Conservation (phyloP, 1,139 yeast species). For the Sugiyamaella xylanicola region DNA sequence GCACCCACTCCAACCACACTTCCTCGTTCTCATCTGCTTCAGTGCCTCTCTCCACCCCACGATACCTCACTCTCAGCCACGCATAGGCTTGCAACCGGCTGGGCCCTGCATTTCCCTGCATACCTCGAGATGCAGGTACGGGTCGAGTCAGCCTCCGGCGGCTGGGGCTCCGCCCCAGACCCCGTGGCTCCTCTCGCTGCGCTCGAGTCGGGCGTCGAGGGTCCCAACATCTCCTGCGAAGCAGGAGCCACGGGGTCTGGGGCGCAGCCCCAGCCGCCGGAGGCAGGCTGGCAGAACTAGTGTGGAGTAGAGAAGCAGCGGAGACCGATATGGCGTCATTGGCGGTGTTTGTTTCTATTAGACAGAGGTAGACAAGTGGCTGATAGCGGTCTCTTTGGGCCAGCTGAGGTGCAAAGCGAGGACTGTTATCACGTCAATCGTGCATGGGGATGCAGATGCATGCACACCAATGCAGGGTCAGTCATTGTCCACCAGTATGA, state of each 20-base stretch:
- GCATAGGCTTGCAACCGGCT: too few relatives aligned
- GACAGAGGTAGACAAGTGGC: neutral
- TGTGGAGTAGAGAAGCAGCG: neutral
- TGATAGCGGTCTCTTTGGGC: too few relatives aligned
- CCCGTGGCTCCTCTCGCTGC: neutral
- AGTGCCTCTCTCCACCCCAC: too few relatives aligned
- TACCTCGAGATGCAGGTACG: too few relatives aligned
- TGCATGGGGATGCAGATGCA: neutral
- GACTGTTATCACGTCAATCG: neutral
- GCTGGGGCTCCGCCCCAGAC: neutral
- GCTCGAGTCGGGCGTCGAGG: too few relatives aligned
- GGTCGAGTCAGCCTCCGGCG: neutral
- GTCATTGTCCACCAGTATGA: neutral
- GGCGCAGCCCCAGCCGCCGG: neutral
- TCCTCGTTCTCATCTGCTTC: too few relatives aligned
- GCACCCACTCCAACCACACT: too few relatives aligned
- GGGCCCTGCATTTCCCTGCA: neutral
- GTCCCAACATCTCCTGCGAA: neutral
- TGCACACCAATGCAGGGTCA: neutral
- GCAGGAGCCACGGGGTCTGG: neutral
- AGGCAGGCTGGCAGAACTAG: neutral
- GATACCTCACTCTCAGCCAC: too few relatives aligned
- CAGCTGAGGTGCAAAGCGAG: neutral
- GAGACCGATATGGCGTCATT: neutral
- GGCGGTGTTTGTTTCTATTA: neutral